These are phyloP conservation scores for Hemerocallis citrina DNA, from an alignment of 106 monocot genomes.

Conservation along the genomic window DNA sequence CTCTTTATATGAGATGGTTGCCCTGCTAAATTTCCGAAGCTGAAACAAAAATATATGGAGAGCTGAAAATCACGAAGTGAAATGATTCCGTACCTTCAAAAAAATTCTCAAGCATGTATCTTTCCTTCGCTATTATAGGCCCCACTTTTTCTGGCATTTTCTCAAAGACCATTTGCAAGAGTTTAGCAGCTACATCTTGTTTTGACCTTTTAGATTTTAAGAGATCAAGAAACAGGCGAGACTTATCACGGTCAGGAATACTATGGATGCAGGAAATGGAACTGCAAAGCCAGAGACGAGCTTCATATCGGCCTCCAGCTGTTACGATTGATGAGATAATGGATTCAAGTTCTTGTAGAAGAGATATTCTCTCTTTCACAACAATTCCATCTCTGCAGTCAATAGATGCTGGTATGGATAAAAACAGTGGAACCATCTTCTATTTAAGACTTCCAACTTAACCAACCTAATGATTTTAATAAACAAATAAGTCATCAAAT, in stretches of 20 bases:
- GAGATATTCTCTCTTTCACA: slow-evolving; percentile 34
- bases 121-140: slow-evolving; percentile 47
- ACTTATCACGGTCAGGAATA: slow-evolving; percentile 26
- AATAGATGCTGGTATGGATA: slow-evolving; percentile 22
- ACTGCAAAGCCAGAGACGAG: slow-evolving; percentile 79
- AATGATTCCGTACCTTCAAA: slow-evolving; percentile 47
- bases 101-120: slow-evolving; percentile 67
- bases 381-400: slow-evolving; percentile 12
- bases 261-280: slow-evolving; percentile 56
- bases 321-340: slow-evolving; percentile 49
- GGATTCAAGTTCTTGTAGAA: slow-evolving; percentile 48
- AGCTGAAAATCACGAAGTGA: background rate
- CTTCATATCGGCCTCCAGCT: slow-evolving; percentile 49
- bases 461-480: too few relatives aligned
- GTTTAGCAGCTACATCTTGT: slow-evolving; percentile 45
- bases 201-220: slow-evolving; percentile 35
- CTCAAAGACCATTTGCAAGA: slow-evolving; percentile 72
- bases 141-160: slow-evolving; percentile 52
- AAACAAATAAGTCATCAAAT: too few relatives aligned
- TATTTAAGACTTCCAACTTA: background rate
- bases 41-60: background rate
- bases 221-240: slow-evolving; percentile 42
- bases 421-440: slow-evolving; percentile 52
- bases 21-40: too few relatives aligned
- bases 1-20: too few relatives aligned